A percentile compares a stretch with the other conserved stretches of the same genome.
Conservation (phyloP, 1,284 basidiomycete genomes). For the Sporisorium scitamineum region DNA sequence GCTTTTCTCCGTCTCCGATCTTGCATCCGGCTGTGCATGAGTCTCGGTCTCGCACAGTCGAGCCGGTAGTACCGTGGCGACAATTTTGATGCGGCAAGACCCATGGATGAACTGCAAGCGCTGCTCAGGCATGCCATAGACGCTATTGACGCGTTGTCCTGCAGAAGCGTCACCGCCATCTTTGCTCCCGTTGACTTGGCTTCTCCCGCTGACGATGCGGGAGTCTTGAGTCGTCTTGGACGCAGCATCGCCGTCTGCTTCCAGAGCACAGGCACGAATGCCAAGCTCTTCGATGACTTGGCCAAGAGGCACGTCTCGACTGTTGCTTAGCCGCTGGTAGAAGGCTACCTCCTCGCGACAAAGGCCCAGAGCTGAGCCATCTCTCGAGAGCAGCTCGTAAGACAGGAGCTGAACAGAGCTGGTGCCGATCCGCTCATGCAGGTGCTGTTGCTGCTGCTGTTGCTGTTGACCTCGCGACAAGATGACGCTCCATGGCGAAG, state of each 20-base stretch:
- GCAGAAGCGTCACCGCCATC: slow-evolving; percentile 5
- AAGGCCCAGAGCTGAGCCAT: slow-evolving; percentile 23
- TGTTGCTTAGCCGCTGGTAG: slow-evolving; percentile 51
- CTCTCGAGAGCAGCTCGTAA: slow-evolving; percentile 34
- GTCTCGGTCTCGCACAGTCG: slow-evolving; percentile 23
- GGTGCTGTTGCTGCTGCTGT: slow-evolving; percentile 32
- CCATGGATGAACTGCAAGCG: slow-evolving; percentile 55
- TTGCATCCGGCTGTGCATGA: slow-evolving; percentile 2
- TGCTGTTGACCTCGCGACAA: slow-evolving; percentile 27
- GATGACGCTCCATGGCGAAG: slow-evolving; percentile 30
- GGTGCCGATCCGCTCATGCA: background rate
- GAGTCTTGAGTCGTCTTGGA: slow-evolving; percentile 20
- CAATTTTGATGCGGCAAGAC: slow-evolving; percentile 40
- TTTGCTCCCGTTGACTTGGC: slow-evolving; percentile 11
- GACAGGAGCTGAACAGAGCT: slow-evolving; percentile 33
- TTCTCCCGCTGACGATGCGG: slow-evolving; percentile 26
- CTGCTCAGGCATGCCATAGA: slow-evolving; percentile 36
- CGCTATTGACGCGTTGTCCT: slow-evolving; percentile 18
- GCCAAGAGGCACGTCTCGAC: slow-evolving; percentile 54
- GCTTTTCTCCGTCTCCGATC: slow-evolving; percentile 1
- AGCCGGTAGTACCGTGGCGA: slow-evolving; percentile 41
- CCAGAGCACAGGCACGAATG: slow-evolving; percentile 42
- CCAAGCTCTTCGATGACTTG: slow-evolving; percentile 61
- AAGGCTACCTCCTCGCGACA: slow-evolving; percentile 53
- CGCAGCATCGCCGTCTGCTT: slow-evolving; percentile 33